Evolutionary conservation across 768 basidiomycete genomes (phyloP), one percentile per base, ranked within the genome.

Genomic region (Leccinum arenicola): DNA sequence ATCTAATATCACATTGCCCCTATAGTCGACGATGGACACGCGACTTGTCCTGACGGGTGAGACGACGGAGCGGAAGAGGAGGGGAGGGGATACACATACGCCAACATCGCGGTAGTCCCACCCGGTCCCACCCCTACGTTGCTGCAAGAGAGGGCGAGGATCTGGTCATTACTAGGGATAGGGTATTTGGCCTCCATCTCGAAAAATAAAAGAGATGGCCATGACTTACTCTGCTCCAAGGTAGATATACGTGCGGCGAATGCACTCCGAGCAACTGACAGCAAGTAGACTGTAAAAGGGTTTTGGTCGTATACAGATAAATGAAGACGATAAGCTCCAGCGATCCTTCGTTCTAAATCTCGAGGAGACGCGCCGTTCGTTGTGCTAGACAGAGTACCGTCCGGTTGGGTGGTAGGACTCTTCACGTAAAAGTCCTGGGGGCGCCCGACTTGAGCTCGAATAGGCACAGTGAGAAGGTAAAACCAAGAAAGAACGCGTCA

Each of bases 101-200:
- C 91, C 36, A 93, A 77, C 85, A 93, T 88, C 40, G 86, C 82
- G 2, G 91, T 93, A 15, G 87, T 87, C 7, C 91, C 91, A 3
- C 90, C 89, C 17, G 88, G 86, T 29, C 89, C 89, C 38, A 89
- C 86, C 12, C 91, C 91, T n/a, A 91, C 86, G 62, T 84, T 85
- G 53, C 78, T 76, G 62, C 85, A 89, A 15, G 87, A 82, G 47
- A 91, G 70, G 7, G 85, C 80, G 47, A 88, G 70, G 61, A 85
- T 78, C 56, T 80, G 80, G 74, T 85, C 72, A 52, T 63, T 73
- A 57, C 66, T 67, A 58, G 72, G 72, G 66, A 66, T 50, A 52
- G 72, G 72, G 49, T 72, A 70, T 60, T 73, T 74, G 40, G 66
- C 52, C 55, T 73, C 72, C 72, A 73, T 73, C 54, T 66, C 54